Conservation (phyloP, 805 yeast species). For the Hanseniaspora taiwanica region DNA sequence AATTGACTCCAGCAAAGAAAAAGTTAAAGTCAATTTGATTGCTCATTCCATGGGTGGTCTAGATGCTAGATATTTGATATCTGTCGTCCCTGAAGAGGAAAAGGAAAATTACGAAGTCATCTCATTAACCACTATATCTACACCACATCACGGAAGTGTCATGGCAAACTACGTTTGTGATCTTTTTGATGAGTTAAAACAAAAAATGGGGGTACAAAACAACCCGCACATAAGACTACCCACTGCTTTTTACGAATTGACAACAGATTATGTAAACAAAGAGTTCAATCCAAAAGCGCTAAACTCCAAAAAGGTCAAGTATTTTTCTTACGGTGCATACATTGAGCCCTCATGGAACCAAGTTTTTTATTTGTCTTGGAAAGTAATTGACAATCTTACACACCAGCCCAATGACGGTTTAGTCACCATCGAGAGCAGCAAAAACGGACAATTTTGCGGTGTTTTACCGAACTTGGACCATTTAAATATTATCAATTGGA, state of each 20-base stretch:
- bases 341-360: conserved; percentile 51
- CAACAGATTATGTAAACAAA: conserved; percentile 36
- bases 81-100: conserved; percentile 29
- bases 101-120: conserved; percentile 41
- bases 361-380: conserved; percentile 53
- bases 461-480: conserved; percentile 72
- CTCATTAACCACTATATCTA: conserved; percentile 71
- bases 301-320: conserved; percentile 50
- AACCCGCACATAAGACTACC: conserved; percentile 18
- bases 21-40: conserved; percentile 51
- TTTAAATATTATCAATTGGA: conserved; percentile 77
- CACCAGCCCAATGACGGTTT: conserved; percentile 70
- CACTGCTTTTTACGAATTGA: conserved; percentile 46
- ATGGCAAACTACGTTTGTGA: conserved; percentile 58
- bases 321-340: conserved; percentile 75
- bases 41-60: conserved; percentile 95
- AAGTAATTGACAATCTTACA: conserved; percentile 28
- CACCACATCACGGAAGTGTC: conserved; percentile 82
- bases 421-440: conserved; percentile 63
- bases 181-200: conserved; percentile 15
- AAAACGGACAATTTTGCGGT: conserved; percentile 79
- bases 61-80: conserved; percentile 66
- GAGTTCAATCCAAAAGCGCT: conserved; percentile 37
- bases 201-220: conserved; percentile 16
- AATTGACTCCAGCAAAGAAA: conserved; percentile 18